A percentile compares a stretch with the other conserved stretches of the same genome.
phyloP scores from a whole-genome alignment of 2,329 filamentous ascomycete genomes.

The Botrytis porri region DNA sequence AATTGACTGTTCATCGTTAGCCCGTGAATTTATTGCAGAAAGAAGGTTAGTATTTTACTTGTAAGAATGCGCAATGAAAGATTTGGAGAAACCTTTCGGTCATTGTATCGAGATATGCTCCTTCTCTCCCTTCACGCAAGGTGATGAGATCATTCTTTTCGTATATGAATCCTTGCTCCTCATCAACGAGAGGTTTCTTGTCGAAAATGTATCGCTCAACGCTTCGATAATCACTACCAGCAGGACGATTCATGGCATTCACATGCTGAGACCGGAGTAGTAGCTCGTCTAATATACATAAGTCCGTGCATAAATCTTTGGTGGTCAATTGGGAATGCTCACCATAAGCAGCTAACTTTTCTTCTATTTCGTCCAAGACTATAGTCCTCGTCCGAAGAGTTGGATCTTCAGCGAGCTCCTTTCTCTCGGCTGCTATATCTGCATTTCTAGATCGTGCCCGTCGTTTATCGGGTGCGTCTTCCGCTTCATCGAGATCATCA shows the following conservation, averaged over 20 bases:
- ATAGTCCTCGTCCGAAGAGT: slow-evolving; percentile 9
- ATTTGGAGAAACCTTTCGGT: slow-evolving; percentile 36
- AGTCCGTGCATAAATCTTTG: background rate
- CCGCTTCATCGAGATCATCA: slow-evolving; percentile 22
- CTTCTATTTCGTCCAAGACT: slow-evolving; percentile 25
- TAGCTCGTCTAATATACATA: background rate
- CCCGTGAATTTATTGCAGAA: background rate
- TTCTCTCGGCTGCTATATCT: slow-evolving; percentile 11
- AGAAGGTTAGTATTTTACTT: background rate
- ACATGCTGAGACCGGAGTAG: slow-evolving; percentile 23
- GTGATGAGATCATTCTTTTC: slow-evolving; percentile 44
- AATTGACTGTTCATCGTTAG: slow-evolving; percentile 7
- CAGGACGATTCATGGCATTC: slow-evolving; percentile 36
- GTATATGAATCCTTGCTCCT: slow-evolving; percentile 38
- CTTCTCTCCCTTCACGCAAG: slow-evolving; percentile 40
- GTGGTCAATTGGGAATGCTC: background rate
- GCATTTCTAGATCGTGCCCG: slow-evolving; percentile 18
- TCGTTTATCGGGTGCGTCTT: background rate
- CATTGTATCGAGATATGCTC: slow-evolving; percentile 41
- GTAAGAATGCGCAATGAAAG: slow-evolving; percentile 20
- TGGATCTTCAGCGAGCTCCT: background rate
- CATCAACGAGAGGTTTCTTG: slow-evolving; percentile 27
- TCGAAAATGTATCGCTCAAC: slow-evolving; percentile 34
- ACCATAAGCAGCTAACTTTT: slow-evolving; percentile 22
- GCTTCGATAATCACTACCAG: slow-evolving; percentile 38